A percentile compares a stretch with the other conserved stretches of the same genome.
phyloP scores from a whole-genome alignment of 225 moss, liverwort and hornwort genomes.

The Straminergon stramineum region DNA sequence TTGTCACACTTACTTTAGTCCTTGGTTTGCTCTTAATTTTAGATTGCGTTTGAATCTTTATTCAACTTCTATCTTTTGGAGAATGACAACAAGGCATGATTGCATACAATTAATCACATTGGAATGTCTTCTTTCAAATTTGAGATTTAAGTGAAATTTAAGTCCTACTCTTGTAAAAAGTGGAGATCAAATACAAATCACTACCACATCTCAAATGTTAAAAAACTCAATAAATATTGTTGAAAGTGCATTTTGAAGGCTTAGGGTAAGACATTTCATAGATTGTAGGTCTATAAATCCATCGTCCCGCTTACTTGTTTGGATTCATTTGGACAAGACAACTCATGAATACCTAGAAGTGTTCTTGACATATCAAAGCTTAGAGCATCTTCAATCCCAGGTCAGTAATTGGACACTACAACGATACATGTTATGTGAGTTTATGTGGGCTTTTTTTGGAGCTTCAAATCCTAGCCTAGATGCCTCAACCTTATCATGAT shows the following conservation, averaged over 20 bases:
- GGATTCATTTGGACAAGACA: neutral
- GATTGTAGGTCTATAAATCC: neutral
- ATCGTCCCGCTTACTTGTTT: neutral
- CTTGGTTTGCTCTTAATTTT: rapidly evolving
- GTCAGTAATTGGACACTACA: rapidly evolving
- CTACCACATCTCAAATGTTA: neutral
- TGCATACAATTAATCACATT: neutral
- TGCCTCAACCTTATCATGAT: too few species aligned
- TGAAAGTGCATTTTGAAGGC: neutral
- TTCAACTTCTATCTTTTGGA: too few species aligned
- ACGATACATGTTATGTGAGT: rapidly evolving
- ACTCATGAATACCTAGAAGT: neutral
- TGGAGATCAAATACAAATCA: neutral
- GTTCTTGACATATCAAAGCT: neutral
- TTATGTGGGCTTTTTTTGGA: neutral
- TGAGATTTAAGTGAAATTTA: neutral
- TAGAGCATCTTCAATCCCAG: rapidly evolving
- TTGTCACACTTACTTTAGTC: rapidly evolving
- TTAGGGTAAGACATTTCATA: neutral
- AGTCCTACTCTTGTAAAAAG: neutral
- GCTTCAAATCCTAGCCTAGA: rapidly evolving
- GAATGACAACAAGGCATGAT: neutral
- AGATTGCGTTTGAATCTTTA: neutral
- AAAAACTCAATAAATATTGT: neutral
- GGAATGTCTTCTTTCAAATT: neutral